phyloP scores from a whole-genome alignment of 2,329 filamentous ascomycete species.

The Cytospora mali region DNA sequence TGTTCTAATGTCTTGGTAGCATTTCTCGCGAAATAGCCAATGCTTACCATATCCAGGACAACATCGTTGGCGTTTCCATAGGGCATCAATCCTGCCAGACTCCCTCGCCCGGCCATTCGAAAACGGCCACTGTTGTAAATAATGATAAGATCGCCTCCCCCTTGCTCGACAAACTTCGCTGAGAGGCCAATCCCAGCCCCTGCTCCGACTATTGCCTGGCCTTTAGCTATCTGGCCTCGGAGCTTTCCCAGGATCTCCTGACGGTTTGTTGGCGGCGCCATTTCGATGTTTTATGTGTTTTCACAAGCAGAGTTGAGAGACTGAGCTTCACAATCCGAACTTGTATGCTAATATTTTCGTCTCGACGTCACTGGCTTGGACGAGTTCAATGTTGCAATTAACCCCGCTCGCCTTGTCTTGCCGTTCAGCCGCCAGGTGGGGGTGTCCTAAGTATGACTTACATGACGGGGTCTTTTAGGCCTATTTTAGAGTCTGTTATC shows the following conservation, averaged over 20 bases:
- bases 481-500: no score
- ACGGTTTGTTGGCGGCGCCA: slow-evolving; percentile 61
- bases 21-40: neutral
- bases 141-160: slow-evolving; percentile 70
- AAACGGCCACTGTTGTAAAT: slow-evolving; percentile 74
- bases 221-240: slow-evolving; percentile 54
- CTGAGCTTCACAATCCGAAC: neutral
- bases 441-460: neutral
- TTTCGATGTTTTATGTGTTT: slow-evolving; percentile 35
- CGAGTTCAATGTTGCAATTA: neutral
- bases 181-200: slow-evolving; percentile 71
- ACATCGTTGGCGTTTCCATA: slow-evolving; percentile 72
- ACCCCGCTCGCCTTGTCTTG: neutral
- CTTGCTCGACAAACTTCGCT: slow-evolving; percentile 70
- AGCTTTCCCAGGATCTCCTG: slow-evolving; percentile 59
- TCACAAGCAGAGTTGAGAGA: neutral
- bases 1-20: neutral
- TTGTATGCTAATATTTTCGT: neutral
- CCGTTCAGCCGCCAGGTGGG: neutral
- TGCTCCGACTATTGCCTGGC: slow-evolving; percentile 66
- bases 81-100: slow-evolving; percentile 70
- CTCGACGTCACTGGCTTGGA: slow-evolving; percentile 14
- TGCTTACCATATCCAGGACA: slow-evolving; percentile 65
- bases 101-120: slow-evolving; percentile 72
- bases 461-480: neutral